phyloP scores from a whole-genome alignment of 345 rosid species.

The Aquilaria yunnanensis region DNA sequence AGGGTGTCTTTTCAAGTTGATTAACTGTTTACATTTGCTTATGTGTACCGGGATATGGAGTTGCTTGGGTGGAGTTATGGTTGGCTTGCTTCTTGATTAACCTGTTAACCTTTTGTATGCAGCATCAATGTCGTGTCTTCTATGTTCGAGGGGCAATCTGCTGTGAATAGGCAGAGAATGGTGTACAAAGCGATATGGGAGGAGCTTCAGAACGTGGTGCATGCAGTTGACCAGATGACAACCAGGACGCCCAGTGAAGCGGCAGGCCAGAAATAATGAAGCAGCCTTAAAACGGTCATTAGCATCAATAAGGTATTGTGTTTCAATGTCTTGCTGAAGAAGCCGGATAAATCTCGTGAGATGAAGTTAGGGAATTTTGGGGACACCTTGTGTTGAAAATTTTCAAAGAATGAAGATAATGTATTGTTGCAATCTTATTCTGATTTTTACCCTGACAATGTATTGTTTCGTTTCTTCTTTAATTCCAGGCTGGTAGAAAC shows the following conservation, averaged over 20 bases:
- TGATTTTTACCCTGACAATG: too few relatives aligned
- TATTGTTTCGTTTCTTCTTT: too few relatives aligned
- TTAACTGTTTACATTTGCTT: too few relatives aligned
- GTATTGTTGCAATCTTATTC: too few relatives aligned
- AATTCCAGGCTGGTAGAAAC: too few relatives aligned
- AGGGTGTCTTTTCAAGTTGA: too few relatives aligned
- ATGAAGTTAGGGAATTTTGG: too few relatives aligned
- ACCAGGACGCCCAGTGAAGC: slow-evolving; percentile 79
- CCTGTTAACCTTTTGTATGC: slow-evolving; percentile 8
- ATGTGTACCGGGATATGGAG: too few relatives aligned
- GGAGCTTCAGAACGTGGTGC: slow-evolving; percentile 92
- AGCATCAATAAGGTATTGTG: not conserved
- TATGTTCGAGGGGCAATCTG: slow-evolving; percentile 77
- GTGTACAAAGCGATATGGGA: slow-evolving; percentile 98
- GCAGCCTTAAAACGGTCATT: not conserved
- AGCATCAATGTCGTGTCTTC: slow-evolving; percentile 84
- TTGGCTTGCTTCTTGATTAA: too few relatives aligned
- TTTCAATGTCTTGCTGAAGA: not conserved
- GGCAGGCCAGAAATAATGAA: slow-evolving; percentile 28
- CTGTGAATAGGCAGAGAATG: slow-evolving; percentile 95
- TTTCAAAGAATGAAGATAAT: too few relatives aligned
- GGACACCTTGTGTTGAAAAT: too few relatives aligned
- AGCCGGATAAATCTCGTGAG: not conserved
- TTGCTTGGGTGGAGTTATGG: too few relatives aligned
- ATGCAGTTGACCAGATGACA: slow-evolving; percentile 95